A percentile compares a stretch with the other conserved stretches of the same genome.
Conservation (phyloP, 257 asterid genomes). For the Fraxinus excelsior region DNA sequence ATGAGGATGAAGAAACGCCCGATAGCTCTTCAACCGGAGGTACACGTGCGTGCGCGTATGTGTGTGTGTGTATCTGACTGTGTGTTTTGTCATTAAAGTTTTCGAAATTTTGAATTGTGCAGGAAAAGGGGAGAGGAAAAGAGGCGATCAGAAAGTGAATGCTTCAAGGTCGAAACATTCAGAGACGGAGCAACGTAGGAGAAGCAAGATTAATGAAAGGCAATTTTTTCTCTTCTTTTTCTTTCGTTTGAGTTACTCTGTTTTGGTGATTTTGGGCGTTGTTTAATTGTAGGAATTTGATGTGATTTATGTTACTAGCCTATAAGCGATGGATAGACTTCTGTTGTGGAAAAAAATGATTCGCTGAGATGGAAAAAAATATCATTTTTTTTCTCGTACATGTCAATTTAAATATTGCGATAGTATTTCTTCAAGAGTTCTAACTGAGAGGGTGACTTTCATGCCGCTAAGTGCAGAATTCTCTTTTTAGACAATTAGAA, state of each 20-base stretch:
- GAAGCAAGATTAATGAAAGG: slow-evolving; percentile 93
- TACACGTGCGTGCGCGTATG: not conserved
- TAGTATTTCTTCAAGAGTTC: not conserved
- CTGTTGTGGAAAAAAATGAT: too few species aligned
- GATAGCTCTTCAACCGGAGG: slow-evolving; percentile 57
- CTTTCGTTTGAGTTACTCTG: not conserved
- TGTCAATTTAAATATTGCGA: not conserved
- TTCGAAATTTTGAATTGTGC: slow-evolving; percentile 24
- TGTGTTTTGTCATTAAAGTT: not conserved
- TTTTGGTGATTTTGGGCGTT: not conserved
- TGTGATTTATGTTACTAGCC: not conserved
- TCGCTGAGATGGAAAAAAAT: too few species aligned
- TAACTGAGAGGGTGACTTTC: not conserved
- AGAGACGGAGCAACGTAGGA: slow-evolving; percentile 80
- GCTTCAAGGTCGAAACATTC: slow-evolving; percentile 76
- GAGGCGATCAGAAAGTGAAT: slow-evolving; percentile 51
- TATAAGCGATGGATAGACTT: too few species aligned
- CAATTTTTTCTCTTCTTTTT: slow-evolving; percentile 8
- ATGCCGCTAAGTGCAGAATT: not conserved
- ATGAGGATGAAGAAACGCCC: slow-evolving; percentile 51
- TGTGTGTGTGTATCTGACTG: not conserved
- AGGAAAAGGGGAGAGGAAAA: slow-evolving; percentile 49
- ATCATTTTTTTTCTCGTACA: too few species aligned
- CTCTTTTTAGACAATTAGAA: not conserved
- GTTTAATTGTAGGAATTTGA: not conserved